Base-by-base conservation (phyloP, 2,329 filamentous ascomycete genomes). In the Mollisia scopiformis region DNA sequence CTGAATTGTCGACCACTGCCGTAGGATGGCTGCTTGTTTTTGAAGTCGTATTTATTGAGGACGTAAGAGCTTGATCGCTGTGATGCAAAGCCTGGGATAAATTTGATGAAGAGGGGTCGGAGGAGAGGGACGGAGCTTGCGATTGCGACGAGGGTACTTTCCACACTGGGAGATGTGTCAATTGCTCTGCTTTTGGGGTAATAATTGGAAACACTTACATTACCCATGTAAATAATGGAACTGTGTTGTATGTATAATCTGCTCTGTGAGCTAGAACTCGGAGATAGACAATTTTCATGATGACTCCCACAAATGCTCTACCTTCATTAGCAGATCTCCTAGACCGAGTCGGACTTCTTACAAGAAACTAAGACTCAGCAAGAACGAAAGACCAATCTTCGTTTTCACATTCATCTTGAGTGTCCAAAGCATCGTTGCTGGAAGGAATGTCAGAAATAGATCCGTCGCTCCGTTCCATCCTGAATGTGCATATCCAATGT, bases 41-140 rank as follows among this genome's bases (percentile, higher is more conserved):
- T 37, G n/a, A n/a, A n/a, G 5, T 16, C 33, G 33, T 37, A 37
- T 5, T 3, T 5, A 14, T 37, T 13, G 33, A 37, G 33, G 4
- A 37, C 33, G 33, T 37, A 37, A 37, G 33, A 37, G 33, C 33
- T 37, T 16, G 11, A 37, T 14, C 11, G 4, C n/a, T 37, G 33
- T 11, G 33, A 14, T 5, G 11, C 33, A 16, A 37, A 13, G n/a
- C 11, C 13, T 37, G 33, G 33, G 33, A 37, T 14, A 3, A 13
- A 11, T 37, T 37, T 37, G 33, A 37, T 37, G 47, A 65, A 63
- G 23, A 66, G 56, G 4, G 62, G 64, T 1, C 60, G 62, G 25
- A 66, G 52, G 16, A 66, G 61, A 13, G 64, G 64, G 5, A 65
- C 54, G 6, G 64, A 66, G n/a, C 60, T 59, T 8, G 62, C 64